Percentiles rank a stretch among this genome's conserved stretches.
Evolutionary conservation across 2,329 filamentous ascomycete genomes (phyloP).

Genomic region (Chaetomiaceae sp.): DNA sequence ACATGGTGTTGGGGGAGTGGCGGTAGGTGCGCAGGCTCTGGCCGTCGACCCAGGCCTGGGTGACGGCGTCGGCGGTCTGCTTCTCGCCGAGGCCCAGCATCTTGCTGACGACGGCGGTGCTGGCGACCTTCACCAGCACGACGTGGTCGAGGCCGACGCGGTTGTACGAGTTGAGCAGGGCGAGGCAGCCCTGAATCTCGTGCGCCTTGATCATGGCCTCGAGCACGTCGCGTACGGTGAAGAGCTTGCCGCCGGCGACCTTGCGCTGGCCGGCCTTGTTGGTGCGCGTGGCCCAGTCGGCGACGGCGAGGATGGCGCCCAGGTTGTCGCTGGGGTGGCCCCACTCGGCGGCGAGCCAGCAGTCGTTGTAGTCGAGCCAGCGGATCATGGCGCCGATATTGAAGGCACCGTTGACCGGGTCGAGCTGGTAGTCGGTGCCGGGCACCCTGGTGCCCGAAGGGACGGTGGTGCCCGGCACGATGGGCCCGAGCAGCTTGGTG

Average conservation of each 20-base stretch:
- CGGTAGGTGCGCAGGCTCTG: conserved; percentile 95
- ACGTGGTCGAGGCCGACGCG: conserved; percentile 98
- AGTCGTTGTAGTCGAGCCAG: conserved; percentile 99
- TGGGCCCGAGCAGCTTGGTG: conserved; percentile 85
- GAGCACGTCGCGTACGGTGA: conserved; percentile 84
- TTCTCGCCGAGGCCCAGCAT: conserved; percentile 84
- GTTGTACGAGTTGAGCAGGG: conserved; percentile 97
- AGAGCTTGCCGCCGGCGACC: conserved; percentile 78
- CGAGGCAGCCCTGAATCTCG: conserved; percentile 96
- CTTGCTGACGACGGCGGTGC: conserved; percentile 87
- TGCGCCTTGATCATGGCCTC: conserved; percentile 99
- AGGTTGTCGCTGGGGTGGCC: conserved; percentile 98
- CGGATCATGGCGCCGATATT: conserved; percentile 99
- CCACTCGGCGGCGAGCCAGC: conserved; percentile 98
- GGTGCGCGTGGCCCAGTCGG: conserved; percentile 95
- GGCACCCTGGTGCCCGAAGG: conserved; percentile 88
- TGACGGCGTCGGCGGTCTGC: conserved; percentile 92
- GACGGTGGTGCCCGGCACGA: conserved; percentile 83
- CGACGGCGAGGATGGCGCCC: conserved; percentile 90
- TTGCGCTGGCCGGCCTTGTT: conserved; percentile 63
- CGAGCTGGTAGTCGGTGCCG: conserved; percentile 88
- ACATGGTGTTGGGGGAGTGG: conserved; percentile 99
- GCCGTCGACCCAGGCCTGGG: conserved; percentile 95
- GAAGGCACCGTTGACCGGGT: conserved; percentile 93
- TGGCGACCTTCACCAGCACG: conserved; percentile 95